Conservation (phyloP, 2,329 filamentous ascomycete species). For the Botrytis squamosa region DNA sequence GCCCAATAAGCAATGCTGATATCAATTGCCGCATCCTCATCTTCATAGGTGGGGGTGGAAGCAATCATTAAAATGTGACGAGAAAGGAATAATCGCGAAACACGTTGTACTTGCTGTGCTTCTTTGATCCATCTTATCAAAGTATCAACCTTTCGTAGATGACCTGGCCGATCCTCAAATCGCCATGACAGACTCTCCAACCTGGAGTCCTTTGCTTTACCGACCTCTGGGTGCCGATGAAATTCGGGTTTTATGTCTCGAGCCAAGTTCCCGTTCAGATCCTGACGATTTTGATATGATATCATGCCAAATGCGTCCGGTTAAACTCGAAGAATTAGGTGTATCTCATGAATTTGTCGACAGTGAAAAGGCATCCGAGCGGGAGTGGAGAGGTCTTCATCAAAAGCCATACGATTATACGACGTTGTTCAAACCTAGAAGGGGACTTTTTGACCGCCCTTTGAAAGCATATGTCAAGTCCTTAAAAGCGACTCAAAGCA, state of each 20-base stretch:
- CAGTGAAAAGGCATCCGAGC: neutral
- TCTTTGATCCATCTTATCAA: neutral
- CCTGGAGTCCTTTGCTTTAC: slow-evolving; percentile 9
- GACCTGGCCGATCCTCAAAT: neutral
- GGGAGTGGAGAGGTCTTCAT: neutral
- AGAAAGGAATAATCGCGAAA: neutral
- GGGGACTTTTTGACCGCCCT: slow-evolving; percentile 6
- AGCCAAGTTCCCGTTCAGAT: slow-evolving; percentile 15
- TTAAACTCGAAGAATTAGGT: neutral
- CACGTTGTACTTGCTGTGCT: too few species aligned
- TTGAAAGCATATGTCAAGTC: slow-evolving; percentile 9
- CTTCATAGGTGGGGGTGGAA: neutral
- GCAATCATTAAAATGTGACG: neutral
- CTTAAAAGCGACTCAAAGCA: neutral
- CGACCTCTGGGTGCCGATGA: neutral
- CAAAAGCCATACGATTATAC: neutral
- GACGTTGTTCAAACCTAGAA: slow-evolving; percentile 10
- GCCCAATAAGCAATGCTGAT: neutral
- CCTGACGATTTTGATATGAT: neutral
- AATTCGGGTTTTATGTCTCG: slow-evolving; percentile 7
- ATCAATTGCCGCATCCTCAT: neutral
- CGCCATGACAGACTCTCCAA: neutral
- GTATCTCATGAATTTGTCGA: neutral
- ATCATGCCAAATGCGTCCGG: slow-evolving; percentile 11
- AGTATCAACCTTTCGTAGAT: accelerated